Evolutionary conservation across 2,329 filamentous ascomycete genomes (phyloP), one percentile per base, ranked within the genome.

Genomic region (Penicillium decumbens): DNA sequence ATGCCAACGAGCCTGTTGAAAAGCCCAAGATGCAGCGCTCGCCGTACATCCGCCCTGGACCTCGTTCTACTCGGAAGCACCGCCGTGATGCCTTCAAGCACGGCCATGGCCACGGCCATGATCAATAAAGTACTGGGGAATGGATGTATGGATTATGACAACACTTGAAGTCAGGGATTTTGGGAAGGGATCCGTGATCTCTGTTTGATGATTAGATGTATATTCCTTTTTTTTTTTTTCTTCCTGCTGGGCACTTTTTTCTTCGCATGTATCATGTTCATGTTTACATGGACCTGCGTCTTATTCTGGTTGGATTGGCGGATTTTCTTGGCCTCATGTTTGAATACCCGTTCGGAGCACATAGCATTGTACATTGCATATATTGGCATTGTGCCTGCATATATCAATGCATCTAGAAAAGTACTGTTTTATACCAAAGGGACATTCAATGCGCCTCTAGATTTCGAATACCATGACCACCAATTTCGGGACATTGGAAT

Each of bases 81-180:
- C 57, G 56, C 30, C 55, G 51, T 12, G 33, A 43, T 2, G 43
- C 45, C 20, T 40, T 53, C 29, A 48, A 51, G 43, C 51, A 55
- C 35, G 52, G 43, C 6, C 52, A 54, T 4, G 12, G 24, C 6
- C 38, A 40, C 24, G 23, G 38, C 8, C 38, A 40, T 8, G 23
- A 23, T 3, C 13, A 25, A 18, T 40, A 40, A 15, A 29, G 4
- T 41, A 23, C 33, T n/a, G 37, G 49, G 32, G 42, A 41, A 35
- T 39, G 23, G 28, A 29, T 29, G 13, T 4, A 41, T 15, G 25
- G 10, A 47, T 32, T 38, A 18, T 23, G 30, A 37, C 38, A 33
- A 13, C 3, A 32, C 9, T 37, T 18, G 37, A 18, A 37, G 35
- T 18, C 20, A 42, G 33, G 39, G 27, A 18, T 23, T 35, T 24